These are phyloP conservation scores for Haematococcus lacustris DNA, from an alignment of 139 green algal genomes.

Conservation along the genomic window DNA sequence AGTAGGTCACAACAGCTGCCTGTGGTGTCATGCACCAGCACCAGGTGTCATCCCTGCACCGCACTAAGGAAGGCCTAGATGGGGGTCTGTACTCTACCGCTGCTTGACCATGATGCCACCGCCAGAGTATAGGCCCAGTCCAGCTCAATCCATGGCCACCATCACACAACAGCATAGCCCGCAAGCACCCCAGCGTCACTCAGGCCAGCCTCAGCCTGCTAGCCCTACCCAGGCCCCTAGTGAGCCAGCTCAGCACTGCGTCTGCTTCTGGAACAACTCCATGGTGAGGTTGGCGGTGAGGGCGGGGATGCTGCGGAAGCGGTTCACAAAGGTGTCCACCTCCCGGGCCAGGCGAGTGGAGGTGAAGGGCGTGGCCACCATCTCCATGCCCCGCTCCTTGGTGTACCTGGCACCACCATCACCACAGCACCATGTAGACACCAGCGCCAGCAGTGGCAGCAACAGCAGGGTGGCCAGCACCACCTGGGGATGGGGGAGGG, in stretches of 20 bases:
- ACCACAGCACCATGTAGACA: background rate
- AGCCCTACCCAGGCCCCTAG: no score
- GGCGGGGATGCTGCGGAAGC: constrained; percentile 69
- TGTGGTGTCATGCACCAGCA: no score
- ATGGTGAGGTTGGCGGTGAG: constrained; percentile 83
- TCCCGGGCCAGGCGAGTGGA: constrained; percentile 35
- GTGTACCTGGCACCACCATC: constrained; percentile 17
- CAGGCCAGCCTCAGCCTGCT: background rate
- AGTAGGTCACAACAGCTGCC: no score
- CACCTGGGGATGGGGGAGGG: no score
- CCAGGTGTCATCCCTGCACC: no score
- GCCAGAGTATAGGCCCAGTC: no score
- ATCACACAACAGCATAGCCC: no score
- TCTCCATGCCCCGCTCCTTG: constrained; percentile 26
- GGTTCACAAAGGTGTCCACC: constrained; percentile 64
- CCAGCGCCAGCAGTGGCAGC: background rate
- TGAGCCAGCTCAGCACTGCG: constrained; percentile 31
- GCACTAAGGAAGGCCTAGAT: background rate
- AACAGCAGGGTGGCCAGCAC: no score
- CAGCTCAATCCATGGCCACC: no score
- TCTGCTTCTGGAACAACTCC: constrained; percentile 74
- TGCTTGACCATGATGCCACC: background rate
- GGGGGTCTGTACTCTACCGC: background rate
- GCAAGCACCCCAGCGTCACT: no score
- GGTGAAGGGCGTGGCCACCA: constrained; percentile 57